Conservation (phyloP, 2,329 filamentous ascomycete genomes). For the Fonsecaea monophora region DNA sequence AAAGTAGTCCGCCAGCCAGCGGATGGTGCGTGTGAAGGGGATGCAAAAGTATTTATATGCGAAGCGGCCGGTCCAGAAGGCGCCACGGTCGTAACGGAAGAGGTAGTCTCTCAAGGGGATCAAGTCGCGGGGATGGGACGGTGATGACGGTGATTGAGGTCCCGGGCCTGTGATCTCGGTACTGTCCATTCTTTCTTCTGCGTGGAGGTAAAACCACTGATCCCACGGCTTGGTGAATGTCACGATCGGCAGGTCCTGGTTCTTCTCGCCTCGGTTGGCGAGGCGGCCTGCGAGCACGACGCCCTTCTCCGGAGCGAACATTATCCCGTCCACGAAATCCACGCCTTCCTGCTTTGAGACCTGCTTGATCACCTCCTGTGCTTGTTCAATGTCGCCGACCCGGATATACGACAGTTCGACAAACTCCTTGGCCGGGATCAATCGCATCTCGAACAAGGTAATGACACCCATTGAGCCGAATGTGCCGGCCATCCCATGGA, state of each 20-base stretch:
- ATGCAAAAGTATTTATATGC: slow-evolving; percentile 67
- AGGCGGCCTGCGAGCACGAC: slow-evolving; percentile 68
- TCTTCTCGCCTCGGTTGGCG: slow-evolving; percentile 51
- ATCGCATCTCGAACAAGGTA: slow-evolving; percentile 61
- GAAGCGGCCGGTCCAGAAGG: slow-evolving; percentile 68
- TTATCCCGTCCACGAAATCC: slow-evolving; percentile 60
- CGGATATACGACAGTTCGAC: slow-evolving; percentile 59
- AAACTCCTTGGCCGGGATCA: slow-evolving; percentile 55
- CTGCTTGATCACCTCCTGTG: slow-evolving; percentile 47
- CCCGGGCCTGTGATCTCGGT: neutral
- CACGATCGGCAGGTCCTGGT: slow-evolving; percentile 19
- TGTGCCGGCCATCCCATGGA: slow-evolving; percentile 69
- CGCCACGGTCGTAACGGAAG: slow-evolving; percentile 64
- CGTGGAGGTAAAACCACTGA: slow-evolving; percentile 60
- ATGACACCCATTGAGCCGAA: slow-evolving; percentile 72
- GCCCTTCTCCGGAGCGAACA: slow-evolving; percentile 56
- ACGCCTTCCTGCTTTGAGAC: slow-evolving; percentile 47
- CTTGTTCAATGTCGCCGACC: slow-evolving; percentile 49
- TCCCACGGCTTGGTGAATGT: slow-evolving; percentile 46
- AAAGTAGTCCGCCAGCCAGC: slow-evolving; percentile 66
- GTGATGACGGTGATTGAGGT: neutral
- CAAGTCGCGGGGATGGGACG: slow-evolving; percentile 29
- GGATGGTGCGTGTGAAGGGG: slow-evolving; percentile 66
- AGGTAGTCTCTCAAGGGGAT: slow-evolving; percentile 49
- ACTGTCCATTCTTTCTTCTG: slow-evolving; percentile 27